These are phyloP conservation scores for Saccharomyces pastorianus DNA, from an alignment of 1,139 yeast species.

Conservation along the genomic window DNA sequence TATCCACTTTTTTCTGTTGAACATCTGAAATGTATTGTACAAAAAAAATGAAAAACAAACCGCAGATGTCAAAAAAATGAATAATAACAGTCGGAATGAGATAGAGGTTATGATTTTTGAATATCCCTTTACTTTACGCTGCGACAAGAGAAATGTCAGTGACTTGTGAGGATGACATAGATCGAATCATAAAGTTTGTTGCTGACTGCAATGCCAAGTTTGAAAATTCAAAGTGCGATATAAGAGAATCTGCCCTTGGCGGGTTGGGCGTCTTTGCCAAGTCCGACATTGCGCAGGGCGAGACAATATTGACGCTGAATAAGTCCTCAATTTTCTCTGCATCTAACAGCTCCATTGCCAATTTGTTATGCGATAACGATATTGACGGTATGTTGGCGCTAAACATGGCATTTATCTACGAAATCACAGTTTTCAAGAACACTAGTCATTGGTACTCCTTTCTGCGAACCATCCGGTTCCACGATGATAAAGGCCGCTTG, in stretches of 20 bases:
- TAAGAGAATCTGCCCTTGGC: conserved; percentile 45
- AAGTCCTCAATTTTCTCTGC: conserved; percentile 49
- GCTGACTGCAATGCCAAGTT: conserved; percentile 40
- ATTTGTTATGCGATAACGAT: conserved; percentile 52
- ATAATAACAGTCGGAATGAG: neutral
- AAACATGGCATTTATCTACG: conserved; percentile 65
- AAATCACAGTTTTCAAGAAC: conserved; percentile 41
- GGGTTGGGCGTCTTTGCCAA: conserved; percentile 72
- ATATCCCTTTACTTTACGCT: neutral
- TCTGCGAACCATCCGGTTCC: conserved; percentile 42
- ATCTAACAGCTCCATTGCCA: conserved; percentile 57
- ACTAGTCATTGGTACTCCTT: conserved; percentile 73
- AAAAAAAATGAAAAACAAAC: too few relatives aligned
- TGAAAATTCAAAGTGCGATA: conserved; percentile 37
- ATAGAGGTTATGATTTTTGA: neutral
- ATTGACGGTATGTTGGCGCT: conserved; percentile 61
- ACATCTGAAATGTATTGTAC: neutral
- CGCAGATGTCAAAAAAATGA: too few relatives aligned
- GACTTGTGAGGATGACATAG: conserved; percentile 22
- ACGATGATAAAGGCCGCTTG: conserved; percentile 32
- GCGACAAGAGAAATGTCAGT: conserved; percentile 24
- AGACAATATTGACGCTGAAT: conserved; percentile 33
- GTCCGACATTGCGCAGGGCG: conserved; percentile 33
- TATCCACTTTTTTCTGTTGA: neutral
- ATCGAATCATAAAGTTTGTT: conserved; percentile 40